A percentile compares a stretch with the other conserved stretches of the same genome.
These are phyloP conservation scores for Helianthus tuberosus DNA, from an alignment of 129 eudicot species.

Conservation along the genomic window DNA sequence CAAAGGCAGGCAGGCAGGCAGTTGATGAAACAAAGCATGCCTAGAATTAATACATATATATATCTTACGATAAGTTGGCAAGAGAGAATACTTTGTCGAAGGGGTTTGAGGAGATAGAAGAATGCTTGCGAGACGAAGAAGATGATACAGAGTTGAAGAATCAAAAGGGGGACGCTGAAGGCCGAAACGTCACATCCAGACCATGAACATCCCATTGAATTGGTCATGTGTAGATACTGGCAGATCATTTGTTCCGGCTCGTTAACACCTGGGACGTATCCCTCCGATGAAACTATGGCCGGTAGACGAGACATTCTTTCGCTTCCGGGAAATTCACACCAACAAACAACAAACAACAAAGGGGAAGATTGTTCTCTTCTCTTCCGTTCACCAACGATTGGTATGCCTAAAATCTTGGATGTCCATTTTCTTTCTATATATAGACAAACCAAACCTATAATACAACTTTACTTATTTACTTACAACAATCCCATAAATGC, in stretches of 20 bases:
- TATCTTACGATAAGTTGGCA: constrained; percentile 72
- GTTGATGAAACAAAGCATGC: neutral
- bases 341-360: too few species aligned
- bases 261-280: constrained; percentile 40
- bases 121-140: constrained; percentile 36
- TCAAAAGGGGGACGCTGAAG: constrained; percentile 43
- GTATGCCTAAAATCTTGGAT: too few species aligned
- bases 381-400: too few species aligned
- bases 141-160: constrained; percentile 45
- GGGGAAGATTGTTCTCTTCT: too few species aligned
- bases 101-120: constrained; percentile 47
- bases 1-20: neutral
- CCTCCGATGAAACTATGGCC: constrained; percentile 33
- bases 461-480: too few species aligned
- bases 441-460: too few species aligned
- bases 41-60: neutral
- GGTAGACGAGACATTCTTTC: constrained; percentile 35
- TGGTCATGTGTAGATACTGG: constrained; percentile 37
- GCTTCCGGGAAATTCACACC: neutral
- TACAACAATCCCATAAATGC: too few species aligned
- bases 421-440: too few species aligned
- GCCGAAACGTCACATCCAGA: constrained; percentile 42
- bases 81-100: constrained; percentile 56
- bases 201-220: constrained; percentile 47
- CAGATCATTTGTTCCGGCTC: constrained; percentile 48